Conservation (phyloP, 2,329 filamentous ascomycete genomes). For the Hirsutella rhossiliensis region DNA sequence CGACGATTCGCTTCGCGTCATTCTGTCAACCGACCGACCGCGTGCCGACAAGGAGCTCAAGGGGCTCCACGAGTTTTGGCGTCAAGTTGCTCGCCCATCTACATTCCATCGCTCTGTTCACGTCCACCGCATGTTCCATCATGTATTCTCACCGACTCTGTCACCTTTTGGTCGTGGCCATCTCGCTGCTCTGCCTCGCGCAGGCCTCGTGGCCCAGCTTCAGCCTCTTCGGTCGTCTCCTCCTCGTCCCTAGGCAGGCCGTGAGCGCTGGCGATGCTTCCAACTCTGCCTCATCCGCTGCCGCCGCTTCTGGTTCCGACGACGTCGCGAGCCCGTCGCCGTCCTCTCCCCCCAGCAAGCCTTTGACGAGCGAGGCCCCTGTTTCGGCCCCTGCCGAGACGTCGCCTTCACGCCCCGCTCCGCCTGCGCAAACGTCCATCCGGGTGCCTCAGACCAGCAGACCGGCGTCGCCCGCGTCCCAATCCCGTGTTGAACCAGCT, state of each 20-base stretch:
- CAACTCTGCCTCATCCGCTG: background rate
- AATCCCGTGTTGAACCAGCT: background rate
- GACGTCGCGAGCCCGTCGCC: background rate
- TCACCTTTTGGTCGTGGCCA: slow-evolving; percentile 34
- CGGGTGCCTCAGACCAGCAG: background rate
- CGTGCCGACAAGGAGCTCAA: too few species aligned
- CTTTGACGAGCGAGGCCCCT: background rate
- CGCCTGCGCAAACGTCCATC: background rate
- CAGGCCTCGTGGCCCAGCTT: slow-evolving; percentile 26
- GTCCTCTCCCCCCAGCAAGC: background rate
- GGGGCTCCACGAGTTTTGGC: too few species aligned
- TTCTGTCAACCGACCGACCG: too few species aligned
- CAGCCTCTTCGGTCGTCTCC: slow-evolving; percentile 5
- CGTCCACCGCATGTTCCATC: background rate
- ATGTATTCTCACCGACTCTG: slow-evolving; percentile 37
- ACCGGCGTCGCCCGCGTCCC: background rate
- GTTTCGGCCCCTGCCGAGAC: background rate
- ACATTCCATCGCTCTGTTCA: too few species aligned
- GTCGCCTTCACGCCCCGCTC: background rate
- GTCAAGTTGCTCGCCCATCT: too few species aligned
- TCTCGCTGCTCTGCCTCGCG: slow-evolving; percentile 32
- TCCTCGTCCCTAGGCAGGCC: background rate
- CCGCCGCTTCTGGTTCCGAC: background rate
- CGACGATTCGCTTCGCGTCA: too few species aligned
- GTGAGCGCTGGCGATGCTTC: background rate